A percentile compares a stretch with the other conserved stretches of the same genome.
Evolutionary conservation across 306 rosid species (phyloP).

Genomic region (Vicia villosa): DNA sequence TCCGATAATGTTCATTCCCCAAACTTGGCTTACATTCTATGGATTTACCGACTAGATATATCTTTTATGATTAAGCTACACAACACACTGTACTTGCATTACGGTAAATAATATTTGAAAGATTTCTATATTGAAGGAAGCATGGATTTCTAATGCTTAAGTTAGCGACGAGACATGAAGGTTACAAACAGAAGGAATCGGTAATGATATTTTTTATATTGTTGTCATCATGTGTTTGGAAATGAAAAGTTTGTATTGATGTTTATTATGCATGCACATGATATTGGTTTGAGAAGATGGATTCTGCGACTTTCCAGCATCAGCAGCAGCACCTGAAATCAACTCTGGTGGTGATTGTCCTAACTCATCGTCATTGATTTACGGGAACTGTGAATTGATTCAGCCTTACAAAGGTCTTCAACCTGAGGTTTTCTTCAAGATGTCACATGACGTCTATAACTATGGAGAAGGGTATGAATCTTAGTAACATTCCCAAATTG

Average conservation of each 20-base stretch:
- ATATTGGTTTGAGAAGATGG: conserved; percentile 99
- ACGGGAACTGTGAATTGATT: conserved; percentile 63
- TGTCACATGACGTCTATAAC: no score
- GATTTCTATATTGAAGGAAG: no score
- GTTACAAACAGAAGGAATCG: conserved; percentile 96
- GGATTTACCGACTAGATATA: no score
- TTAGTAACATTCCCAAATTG: not conserved
- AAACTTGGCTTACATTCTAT: no score
- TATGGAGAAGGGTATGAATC: conserved; percentile 86
- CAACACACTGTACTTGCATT: no score
- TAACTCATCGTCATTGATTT: conserved; percentile 46
- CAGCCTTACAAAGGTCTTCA: conserved; percentile 79
- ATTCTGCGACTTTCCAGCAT: conserved; percentile 89
- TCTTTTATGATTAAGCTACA: no score
- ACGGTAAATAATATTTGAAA: no score
- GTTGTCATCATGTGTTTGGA: not conserved
- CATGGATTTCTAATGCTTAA: no score
- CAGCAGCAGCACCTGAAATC: conserved; percentile 71
- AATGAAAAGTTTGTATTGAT: not conserved
- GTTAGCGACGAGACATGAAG: no score
- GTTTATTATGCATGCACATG: conserved; percentile 48
- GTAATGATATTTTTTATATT: conserved; percentile 32
- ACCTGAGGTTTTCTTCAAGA: no score
- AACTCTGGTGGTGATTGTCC: conserved; percentile 59
- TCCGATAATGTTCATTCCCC: no score